Evolutionary conservation across 441 rosid genomes (phyloP), one percentile per base, ranked within the genome.

Genomic region (Melianthus villosus): DNA sequence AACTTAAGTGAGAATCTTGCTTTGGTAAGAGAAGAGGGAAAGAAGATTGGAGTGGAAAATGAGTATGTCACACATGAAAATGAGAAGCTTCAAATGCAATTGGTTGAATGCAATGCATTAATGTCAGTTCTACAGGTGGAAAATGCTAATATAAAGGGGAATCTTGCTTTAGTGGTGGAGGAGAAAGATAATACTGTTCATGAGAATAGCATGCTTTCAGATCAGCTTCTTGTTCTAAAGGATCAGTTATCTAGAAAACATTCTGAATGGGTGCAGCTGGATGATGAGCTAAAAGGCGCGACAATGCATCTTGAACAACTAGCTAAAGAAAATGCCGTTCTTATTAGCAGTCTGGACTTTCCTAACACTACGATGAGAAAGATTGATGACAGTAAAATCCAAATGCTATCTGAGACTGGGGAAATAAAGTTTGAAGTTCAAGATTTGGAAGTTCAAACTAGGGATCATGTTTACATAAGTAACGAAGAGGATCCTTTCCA

Each of bases 1-100:
- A 51, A 61, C 49, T 53, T 63, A 20, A 72, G 51, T 52, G 77
- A 23, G 51, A 59, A 32, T 55, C 44, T 73, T 64, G 57, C 70
- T 22, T 45, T 60, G 22, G 29, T 65, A 50, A 50, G 50, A 14
- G 73, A 59, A 33, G 73, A 56, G 44, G 64, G 53, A 54, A 65
- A 54, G 40, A 75, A 63, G 54, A 67, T 72, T 48, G 59, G 70
- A 60, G 82, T 69, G 61, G 77, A 77, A 50, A 78, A 69, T 54
- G 60, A 68, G 39, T 52, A 28, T 55, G 65, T 72, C 64, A 53
- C 67, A 9, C 54, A n/a, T 52, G 60, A 38, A 16, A 64, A 51
- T 39, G 63, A 64, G 53, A 60, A 56, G 44, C 38, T 57, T 20
- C 60, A 45, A 33, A 19, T 37, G 29, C 74, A 62, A 40, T 45